Evolutionary conservation across 352 stramenopile genomes (phyloP), one percentile per base, ranked within the genome.

Genomic region (Nothophytophthora sp.): DNA sequence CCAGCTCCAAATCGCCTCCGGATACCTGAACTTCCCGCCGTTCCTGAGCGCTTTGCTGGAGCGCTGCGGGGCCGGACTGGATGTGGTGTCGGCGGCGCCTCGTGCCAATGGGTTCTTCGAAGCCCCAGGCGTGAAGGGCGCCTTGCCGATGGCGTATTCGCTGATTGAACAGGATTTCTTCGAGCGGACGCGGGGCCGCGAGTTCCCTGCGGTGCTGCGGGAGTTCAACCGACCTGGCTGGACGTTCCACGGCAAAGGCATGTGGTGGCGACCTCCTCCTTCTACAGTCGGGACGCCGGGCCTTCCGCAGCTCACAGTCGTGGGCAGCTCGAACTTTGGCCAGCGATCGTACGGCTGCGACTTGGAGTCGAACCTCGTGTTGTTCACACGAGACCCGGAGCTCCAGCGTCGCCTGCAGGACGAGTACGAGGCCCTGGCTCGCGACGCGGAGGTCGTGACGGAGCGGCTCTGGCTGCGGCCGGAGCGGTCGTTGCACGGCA

Each of bases 171-270:
- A 88, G 46, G 66, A 88, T 5, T 92, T 92, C 29, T 90, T 82
- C 46, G 67, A 87, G 16, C 72, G 70, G 11, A 80, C 67, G 4
- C 60, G 73, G 5, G 49, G 44, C 12, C 64, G 67, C 15, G 28
- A 60, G 23, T 88, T 66, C 24, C 49, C 55, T 25, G 76, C 79
- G 0, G 60, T 73, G 5, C 37, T 93, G n/a, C 66, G 77, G 6
- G 82, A 93, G 38, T 93, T 82, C 51, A 83, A 83, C 36, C 77
- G 78, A 8, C 46, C 68, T 1, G 50, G 48, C 7, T 93, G 82
- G 82, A 93, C 82, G 36, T 93, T 93, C 67, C 82, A 93, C 48
- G 80, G 75, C 50, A 93, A 93, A 50, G 82, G 82, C n/a, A 89
- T 93, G 73, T 93, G 82, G 82, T 85, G 73, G 63, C 68, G 67